Evolutionary conservation across 2,329 filamentous ascomycete genomes (phyloP), one percentile per base, ranked within the genome.

Genomic region (Fusarium annulatum): DNA sequence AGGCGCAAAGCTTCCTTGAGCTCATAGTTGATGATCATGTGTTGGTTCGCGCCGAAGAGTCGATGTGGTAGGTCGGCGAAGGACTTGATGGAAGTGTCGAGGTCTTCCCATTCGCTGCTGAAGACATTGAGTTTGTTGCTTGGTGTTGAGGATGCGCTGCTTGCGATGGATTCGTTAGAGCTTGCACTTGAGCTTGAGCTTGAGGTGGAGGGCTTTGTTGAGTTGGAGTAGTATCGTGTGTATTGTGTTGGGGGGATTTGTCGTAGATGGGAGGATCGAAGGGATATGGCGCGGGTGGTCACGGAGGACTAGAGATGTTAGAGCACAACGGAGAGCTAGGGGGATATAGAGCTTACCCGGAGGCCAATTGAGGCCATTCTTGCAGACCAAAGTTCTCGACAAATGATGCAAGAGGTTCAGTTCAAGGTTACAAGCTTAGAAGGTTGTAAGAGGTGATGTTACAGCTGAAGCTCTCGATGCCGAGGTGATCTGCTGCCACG

Each of bases 1-100:
- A 95, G 90, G 61, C 95, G 91, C 78, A 99, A 84, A 18, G 92
- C 92, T 82, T 98, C 93, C 80, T 97, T 98, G 82, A 98, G 96
- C 81, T 98, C 95, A 80, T 94, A 91, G 80, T 98, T 97, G 80
- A 98, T 97, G 68, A 94, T 88, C 87, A 98, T 97, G 83, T 98
- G 94, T 82, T 99, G 96, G 77, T 99, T 99, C 77, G 95, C 92
- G 21, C 96, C 96, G 77, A 98, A 98, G 76, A 84, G 78, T n/a
- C 84, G 81, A 70, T 85, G 84, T 8, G 84, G 84, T 4, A 86
- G 79, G 64, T 86, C 84, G n/a, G 82, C 80, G 39, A 86, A 86
- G n/a, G 82, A 82, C 66, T 83, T 79, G 60, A 86, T 84, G 55
- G 81, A 80, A 34, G 80, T 82, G 64, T 86, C 83, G 6, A 81